Evolutionary conservation across 805 yeast genomes (phyloP).

Genomic region (Cyberlindnera nakhonratchasimensis): DNA sequence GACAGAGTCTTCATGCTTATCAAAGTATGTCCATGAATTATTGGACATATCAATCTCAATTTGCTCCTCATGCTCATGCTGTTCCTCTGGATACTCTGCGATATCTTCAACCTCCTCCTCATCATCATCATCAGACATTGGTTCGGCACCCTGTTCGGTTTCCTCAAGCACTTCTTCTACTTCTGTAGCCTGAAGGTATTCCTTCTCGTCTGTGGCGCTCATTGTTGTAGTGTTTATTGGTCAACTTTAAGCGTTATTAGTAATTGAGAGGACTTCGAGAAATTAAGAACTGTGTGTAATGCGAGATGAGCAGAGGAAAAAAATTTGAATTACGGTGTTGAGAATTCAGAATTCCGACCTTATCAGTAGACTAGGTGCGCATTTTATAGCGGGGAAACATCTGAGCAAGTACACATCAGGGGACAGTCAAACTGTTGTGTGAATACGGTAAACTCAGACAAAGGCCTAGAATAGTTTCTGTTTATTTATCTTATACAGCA

Average conservation of each 20-base stretch:
- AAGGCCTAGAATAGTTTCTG: too few relatives aligned
- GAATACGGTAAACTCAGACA: too few relatives aligned
- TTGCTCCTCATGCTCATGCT: conserved; percentile 35
- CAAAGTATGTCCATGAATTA: conserved; percentile 87
- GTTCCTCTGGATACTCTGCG: conserved; percentile 26
- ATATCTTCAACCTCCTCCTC: conserved; percentile 29
- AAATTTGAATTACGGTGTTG: neutral
- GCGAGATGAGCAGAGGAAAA: neutral
- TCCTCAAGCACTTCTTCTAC: conserved; percentile 40
- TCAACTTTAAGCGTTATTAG: neutral
- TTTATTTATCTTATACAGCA: too few relatives aligned
- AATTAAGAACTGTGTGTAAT: too few relatives aligned
- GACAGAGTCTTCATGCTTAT: conserved; percentile 83
- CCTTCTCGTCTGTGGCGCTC: conserved; percentile 26
- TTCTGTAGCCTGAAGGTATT: conserved; percentile 40
- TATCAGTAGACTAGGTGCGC: neutral
- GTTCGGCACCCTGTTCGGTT: conserved; percentile 12
- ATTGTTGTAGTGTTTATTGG: neutral
- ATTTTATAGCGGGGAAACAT: too few relatives aligned
- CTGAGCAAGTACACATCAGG: too few relatives aligned
- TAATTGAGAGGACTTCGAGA: too few relatives aligned
- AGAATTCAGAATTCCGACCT: conserved; percentile 2
- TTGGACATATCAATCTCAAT: conserved; percentile 84
- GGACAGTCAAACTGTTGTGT: too few relatives aligned
- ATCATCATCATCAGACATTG: conserved; percentile 16